Percentiles rank a stretch among this genome's conserved stretches.
Conservation (phyloP, 148 eudicot genomes). For the Fagopyrum homotropicum region DNA sequence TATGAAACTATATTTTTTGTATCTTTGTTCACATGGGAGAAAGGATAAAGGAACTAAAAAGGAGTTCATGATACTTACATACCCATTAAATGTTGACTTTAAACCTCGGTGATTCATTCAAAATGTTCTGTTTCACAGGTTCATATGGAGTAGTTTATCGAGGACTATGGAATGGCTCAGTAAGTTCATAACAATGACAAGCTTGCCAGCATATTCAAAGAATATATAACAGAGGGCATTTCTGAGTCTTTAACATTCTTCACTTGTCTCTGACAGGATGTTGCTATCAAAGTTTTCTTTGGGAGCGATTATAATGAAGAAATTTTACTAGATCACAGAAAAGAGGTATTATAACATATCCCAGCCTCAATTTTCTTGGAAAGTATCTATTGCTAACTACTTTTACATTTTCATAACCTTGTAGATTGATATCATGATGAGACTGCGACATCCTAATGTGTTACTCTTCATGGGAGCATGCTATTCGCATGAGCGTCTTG, state of each 20-base stretch:
- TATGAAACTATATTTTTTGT: background rate
- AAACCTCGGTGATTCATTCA: background rate
- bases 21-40: background rate
- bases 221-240: background rate
- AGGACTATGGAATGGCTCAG: constrained; percentile 90
- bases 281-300: constrained; percentile 64
- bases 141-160: constrained; percentile 71
- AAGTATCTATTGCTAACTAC: constrained; percentile 1
- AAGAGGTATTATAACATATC: constrained; percentile 46
- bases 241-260: background rate
- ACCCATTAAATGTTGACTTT: background rate
- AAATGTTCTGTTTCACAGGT: constrained; percentile 35
- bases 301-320: constrained; percentile 52
- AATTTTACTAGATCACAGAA: constrained; percentile 53
- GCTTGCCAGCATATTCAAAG: background rate
- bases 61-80: background rate
- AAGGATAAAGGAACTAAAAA: background rate
- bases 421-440: constrained; percentile 77
- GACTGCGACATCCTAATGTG: constrained; percentile 83
- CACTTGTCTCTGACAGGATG: constrained; percentile 49
- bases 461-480: constrained; percentile 88
- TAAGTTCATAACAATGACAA: constrained; percentile 21
- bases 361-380: background rate
- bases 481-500: constrained; percentile 61
- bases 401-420: background rate